Percentiles rank a stretch among this genome's conserved stretches.
Conservation (phyloP, 2,329 filamentous ascomycete genomes). For the Aspergillus fijiensis region DNA sequence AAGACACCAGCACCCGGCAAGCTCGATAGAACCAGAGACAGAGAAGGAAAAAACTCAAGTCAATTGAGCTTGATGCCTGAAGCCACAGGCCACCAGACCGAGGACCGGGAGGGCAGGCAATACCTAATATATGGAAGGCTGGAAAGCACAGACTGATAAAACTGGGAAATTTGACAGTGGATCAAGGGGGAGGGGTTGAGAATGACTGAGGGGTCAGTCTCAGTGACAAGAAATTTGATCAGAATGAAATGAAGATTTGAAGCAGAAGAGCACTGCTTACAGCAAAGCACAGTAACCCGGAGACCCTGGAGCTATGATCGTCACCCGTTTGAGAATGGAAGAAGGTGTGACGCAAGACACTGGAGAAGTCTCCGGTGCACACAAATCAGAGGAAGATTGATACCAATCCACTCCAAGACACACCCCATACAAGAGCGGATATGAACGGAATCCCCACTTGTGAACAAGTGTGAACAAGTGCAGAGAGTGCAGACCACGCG, state of each 20-base stretch:
- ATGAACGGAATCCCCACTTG: neutral
- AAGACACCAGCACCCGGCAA: neutral
- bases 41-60: slow-evolving; percentile 1
- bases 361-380: neutral
- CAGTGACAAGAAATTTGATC: neutral
- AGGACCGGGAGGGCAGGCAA: neutral
- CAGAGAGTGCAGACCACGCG: neutral
- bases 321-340: neutral
- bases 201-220: neutral
- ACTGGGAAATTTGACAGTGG: slow-evolving; percentile 5
- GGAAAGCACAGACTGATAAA: neutral
- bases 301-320: neutral
- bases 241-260: neutral
- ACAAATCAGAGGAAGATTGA: slow-evolving; percentile 4
- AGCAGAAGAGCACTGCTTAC: neutral
- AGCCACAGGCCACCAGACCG: slow-evolving; percentile 3
- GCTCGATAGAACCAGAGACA: neutral
- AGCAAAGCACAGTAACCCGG: neutral
- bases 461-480: too few species aligned
- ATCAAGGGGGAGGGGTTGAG: neutral
- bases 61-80: slow-evolving; percentile 7
- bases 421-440: neutral
- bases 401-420: neutral
- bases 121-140: slow-evolving; percentile 3
- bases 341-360: slow-evolving; percentile 5